phyloP scores from a whole-genome alignment of 495 filamentous ascomycete genomes.

The Lasiosphaeria ovina region DNA sequence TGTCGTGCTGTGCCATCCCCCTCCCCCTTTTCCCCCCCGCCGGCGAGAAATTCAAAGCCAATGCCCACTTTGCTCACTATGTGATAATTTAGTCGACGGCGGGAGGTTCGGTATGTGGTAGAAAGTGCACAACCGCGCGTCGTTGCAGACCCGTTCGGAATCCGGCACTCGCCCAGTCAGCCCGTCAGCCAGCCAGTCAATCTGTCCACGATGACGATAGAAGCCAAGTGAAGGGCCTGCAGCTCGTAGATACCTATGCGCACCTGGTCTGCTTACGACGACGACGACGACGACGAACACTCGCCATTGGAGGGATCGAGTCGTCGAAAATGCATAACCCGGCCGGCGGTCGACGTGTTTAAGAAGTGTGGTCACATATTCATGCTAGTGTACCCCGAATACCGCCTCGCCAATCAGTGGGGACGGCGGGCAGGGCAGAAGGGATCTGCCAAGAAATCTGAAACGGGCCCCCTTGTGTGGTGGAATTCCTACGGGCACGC shows the following conservation, averaged over 20 bases:
- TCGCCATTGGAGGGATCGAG: neutral
- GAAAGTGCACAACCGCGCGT: no score
- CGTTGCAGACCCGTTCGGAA: no score
- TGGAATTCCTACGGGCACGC: neutral
- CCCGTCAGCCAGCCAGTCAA: no score
- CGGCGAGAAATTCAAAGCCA: no score
- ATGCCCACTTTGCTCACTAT: no score
- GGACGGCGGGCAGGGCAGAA: slow-evolving; percentile 1
- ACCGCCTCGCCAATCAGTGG: slow-evolving; percentile 17
- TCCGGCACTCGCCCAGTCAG: no score
- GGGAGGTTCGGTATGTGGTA: no score
- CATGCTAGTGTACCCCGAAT: slow-evolving; percentile 11
- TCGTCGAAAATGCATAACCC: slow-evolving; percentile 12
- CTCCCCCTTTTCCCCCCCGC: no score
- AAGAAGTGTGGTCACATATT: slow-evolving; percentile 20
- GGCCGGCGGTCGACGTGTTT: slow-evolving; percentile 11
- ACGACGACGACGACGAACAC: neutral
- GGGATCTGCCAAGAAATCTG: slow-evolving; percentile 20
- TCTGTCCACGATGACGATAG: no score
- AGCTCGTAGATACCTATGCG: neutral
- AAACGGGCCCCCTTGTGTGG: slow-evolving; percentile 9
- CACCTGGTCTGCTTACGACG: neutral
- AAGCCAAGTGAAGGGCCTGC: neutral
- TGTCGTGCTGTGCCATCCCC: no score
- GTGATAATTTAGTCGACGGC: no score